phyloP scores from a whole-genome alignment of 768 basidiomycete genomes.

The Heimioporus sp. region DNA sequence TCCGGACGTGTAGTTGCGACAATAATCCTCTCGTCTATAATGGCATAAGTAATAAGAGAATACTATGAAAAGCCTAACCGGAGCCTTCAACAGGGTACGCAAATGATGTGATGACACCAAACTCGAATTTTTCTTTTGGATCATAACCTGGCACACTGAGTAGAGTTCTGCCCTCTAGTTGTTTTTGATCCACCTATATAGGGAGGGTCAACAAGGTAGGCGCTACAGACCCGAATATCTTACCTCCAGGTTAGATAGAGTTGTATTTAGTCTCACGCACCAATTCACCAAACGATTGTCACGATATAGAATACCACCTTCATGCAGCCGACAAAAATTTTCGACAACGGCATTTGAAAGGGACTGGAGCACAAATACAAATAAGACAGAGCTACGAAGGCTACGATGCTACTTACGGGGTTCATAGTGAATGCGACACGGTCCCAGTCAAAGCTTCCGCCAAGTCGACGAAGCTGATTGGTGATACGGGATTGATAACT shows the following conservation, averaged over 20 bases:
- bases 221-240: slow-evolving; percentile 2
- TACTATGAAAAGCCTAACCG: slow-evolving; percentile 40
- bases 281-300: slow-evolving; percentile 97
- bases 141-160: slow-evolving; percentile 94
- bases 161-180: slow-evolving; percentile 79
- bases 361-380: slow-evolving; percentile 35
- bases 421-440: slow-evolving; percentile 96
- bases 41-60: neutral
- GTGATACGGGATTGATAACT: slow-evolving; percentile 96
- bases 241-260: slow-evolving; percentile 96
- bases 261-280: slow-evolving; percentile 95
- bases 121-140: slow-evolving; percentile 92
- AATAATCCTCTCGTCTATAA: slow-evolving; percentile 79
- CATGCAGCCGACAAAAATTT: slow-evolving; percentile 87
- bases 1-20: slow-evolving; percentile 98
- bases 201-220: neutral
- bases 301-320: slow-evolving; percentile 90
- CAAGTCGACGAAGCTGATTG: slow-evolving; percentile 81
- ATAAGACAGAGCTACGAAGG: neutral
- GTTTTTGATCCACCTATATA: slow-evolving; percentile 84
- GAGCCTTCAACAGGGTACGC: slow-evolving; percentile 89
- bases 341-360: slow-evolving; percentile 88
- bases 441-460: slow-evolving; percentile 94
- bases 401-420: slow-evolving; percentile 47
- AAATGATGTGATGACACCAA: slow-evolving; percentile 95